Evolutionary conservation across 345 rosid species (phyloP).

Genomic region (Acer negundo): DNA sequence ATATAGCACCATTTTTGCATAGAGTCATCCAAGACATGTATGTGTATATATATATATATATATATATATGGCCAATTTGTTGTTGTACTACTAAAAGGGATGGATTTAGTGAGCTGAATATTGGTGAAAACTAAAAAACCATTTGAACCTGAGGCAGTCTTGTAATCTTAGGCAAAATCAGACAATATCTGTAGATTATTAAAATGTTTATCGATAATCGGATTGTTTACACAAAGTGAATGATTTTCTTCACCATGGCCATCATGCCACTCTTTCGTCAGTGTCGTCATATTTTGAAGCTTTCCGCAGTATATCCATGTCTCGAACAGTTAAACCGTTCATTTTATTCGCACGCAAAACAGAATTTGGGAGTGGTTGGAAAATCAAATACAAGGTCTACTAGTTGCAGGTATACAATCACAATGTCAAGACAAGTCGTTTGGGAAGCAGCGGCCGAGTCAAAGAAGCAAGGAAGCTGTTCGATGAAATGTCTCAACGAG

Average conservation of each 20-base stretch:
- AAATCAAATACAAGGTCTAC: neutral
- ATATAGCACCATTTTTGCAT: neutral
- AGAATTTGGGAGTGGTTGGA: neutral
- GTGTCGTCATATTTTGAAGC: slow-evolving; percentile 2
- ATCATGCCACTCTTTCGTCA: neutral
- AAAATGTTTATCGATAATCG: neutral
- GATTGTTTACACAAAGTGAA: neutral
- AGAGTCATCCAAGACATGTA: neutral
- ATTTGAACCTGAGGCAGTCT: neutral
- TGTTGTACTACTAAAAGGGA: neutral
- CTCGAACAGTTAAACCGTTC: slow-evolving; percentile 18
- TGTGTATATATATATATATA: neutral
- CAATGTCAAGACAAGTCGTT: slow-evolving; percentile 29
- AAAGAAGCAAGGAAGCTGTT: slow-evolving; percentile 42
- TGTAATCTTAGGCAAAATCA: neutral
- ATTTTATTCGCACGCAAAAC: slow-evolving; percentile 33
- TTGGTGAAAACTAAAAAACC: neutral
- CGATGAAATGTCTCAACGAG: slow-evolving; percentile 43
- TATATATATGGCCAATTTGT: neutral
- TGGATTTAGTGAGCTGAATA: neutral
- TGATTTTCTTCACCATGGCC: neutral
- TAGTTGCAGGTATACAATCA: slow-evolving; percentile 26
- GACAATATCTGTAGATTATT: neutral
- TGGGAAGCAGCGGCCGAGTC: slow-evolving; percentile 40
- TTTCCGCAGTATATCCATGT: neutral